Conservation (phyloP, 495 filamentous ascomycete species). For the Aspergillus bertholletiae region DNA sequence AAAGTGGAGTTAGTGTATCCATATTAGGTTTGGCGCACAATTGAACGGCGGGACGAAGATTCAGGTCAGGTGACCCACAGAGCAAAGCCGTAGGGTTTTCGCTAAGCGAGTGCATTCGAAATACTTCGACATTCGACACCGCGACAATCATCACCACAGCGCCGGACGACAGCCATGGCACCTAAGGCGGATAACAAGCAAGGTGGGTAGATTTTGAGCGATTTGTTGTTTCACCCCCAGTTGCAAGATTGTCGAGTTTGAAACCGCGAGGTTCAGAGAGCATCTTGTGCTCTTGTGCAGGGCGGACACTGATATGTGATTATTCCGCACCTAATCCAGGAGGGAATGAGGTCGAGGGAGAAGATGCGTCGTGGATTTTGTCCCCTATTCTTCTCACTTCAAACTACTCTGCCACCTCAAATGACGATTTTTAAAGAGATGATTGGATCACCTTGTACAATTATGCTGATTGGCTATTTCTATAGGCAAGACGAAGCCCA, state of each 20-base stretch:
- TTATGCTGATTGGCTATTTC: slow-evolving; percentile 46
- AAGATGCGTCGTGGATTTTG: neutral
- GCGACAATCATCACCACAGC: slow-evolving; percentile 50
- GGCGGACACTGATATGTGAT: neutral
- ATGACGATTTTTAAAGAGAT: too few species aligned
- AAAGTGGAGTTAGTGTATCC: neutral
- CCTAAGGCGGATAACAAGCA: slow-evolving; percentile 66
- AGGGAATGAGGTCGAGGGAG: neutral
- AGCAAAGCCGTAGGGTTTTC: slow-evolving; percentile 39
- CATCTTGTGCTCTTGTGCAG: neutral
- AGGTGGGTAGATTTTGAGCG: slow-evolving; percentile 49
- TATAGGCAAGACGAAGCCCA: slow-evolving; percentile 69
- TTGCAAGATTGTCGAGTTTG: slow-evolving; percentile 31
- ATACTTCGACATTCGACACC: slow-evolving; percentile 41
- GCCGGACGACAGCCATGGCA: slow-evolving; percentile 62
- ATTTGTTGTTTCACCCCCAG: slow-evolving; percentile 14
- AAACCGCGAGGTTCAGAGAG: slow-evolving; percentile 7
- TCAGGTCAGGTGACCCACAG: slow-evolving; percentile 49
- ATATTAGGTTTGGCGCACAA: neutral
- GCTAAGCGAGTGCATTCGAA: slow-evolving; percentile 45
- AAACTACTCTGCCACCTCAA: neutral
- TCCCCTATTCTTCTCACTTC: neutral
- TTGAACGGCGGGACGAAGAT: too few species aligned
- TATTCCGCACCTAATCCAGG: neutral
- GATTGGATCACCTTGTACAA: too few species aligned